Conservation (phyloP, 2,329 filamentous ascomycete species). For the Fusarium pseudograminearum region DNA sequence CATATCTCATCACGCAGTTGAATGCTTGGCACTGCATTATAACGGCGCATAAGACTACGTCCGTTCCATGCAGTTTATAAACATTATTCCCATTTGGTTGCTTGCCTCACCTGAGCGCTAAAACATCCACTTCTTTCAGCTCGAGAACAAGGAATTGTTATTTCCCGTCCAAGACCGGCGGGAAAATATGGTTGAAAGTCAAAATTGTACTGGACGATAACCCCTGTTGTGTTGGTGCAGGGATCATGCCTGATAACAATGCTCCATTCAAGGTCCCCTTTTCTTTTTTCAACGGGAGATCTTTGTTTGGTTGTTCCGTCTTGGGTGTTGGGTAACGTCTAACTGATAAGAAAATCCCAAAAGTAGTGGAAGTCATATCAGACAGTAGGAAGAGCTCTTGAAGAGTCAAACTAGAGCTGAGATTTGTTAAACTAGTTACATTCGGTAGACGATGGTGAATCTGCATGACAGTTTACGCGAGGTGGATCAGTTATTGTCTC, state of each 20-base stretch:
- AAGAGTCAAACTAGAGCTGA: too few species aligned
- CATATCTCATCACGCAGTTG: not conserved
- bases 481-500: too few species aligned
- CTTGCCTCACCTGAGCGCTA: not conserved
- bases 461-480: too few species aligned
- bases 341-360: too few species aligned
- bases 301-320: not conserved
- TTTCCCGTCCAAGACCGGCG: conserved; percentile 4
- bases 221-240: not conserved
- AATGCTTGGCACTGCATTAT: not conserved
- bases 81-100: not conserved
- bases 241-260: not conserved
- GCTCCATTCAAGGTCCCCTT: not conserved
- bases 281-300: not conserved
- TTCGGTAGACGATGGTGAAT: too few species aligned
- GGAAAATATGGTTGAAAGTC: not conserved
- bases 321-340: too few species aligned
- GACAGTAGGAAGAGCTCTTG: too few species aligned
- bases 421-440: too few species aligned
- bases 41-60: not conserved
- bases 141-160: not conserved
- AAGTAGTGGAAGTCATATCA: too few species aligned
- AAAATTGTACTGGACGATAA: not conserved
- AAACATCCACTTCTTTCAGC: not conserved
- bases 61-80: not conserved